Base-by-base conservation (phyloP, 345 rosid species). In the Nephelium lappaceum region DNA sequence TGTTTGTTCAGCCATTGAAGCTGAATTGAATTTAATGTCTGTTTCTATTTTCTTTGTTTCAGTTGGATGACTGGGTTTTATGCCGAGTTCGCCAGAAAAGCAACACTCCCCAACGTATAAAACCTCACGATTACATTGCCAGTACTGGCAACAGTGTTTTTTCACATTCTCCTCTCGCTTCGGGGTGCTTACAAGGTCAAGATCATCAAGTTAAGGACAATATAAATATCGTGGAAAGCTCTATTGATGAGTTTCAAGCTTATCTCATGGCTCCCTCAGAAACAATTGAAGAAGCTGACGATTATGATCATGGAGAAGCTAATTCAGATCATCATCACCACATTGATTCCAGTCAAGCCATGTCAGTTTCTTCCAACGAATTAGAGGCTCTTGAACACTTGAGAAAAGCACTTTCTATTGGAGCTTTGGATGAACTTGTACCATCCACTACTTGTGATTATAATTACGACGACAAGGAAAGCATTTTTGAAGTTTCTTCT, bases 31-130 rank as follows among this genome's bases (percentile, higher is more conserved):
- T 55, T 47, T 23, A n/a, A 5, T 47, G 14, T 27, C 55, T 71
- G 9, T 14, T 21, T 55, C 0, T 71, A 36, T 45, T 60, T 53
- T 76, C 18, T 31, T 67, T 62, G 58, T 75, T 58, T 38, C 71
- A 87, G 89, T 76, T 88, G 81, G 87, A 86, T 65, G 84, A 88
- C 36, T 84, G 86, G 83, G 88, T 85, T 27, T 71, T 84, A 42
- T 84, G 86, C 69, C 83, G 86, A 69, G 81, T 88, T 7, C 73
- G 75, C 25, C 77, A 63, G 64, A 87, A 83, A 66, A 64, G 41
- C 42, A 81, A 66, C 64, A 45, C 41, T 7, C 18, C 55, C 4
- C 68, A 25, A 69, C 77, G 74, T 45, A 64, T 39, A 39, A 58
- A 31, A 68, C 69, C 65, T 62, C 67, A 23, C 78, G 25, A 72